These are phyloP conservation scores for Pseudogymnoascus sp. DNA, from an alignment of 2,329 filamentous ascomycete species.

Conservation along the genomic window DNA sequence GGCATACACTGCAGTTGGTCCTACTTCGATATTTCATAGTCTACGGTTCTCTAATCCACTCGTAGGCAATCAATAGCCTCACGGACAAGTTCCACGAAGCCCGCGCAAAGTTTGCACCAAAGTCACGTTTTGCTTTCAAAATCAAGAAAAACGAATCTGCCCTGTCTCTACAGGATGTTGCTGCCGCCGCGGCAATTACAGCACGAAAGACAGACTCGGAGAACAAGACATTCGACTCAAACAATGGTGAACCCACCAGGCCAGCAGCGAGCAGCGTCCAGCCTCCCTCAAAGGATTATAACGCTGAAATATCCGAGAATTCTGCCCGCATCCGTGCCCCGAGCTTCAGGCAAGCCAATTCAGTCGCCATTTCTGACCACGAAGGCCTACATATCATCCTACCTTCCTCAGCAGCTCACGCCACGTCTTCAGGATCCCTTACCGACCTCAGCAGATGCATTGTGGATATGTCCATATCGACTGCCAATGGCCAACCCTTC, in stretches of 20 bases:
- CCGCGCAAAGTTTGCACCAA: conserved; percentile 62
- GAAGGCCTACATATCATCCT: conserved; percentile 68
- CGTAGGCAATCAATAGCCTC: conserved; percentile 69
- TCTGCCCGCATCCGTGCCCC: conserved; percentile 48
- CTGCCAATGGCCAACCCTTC: conserved; percentile 57
- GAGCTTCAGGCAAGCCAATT: conserved; percentile 55
- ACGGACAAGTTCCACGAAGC: conserved; percentile 71
- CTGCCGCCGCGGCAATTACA: conserved; percentile 40
- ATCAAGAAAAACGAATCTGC: conserved; percentile 47
- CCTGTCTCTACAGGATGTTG: conserved; percentile 51
- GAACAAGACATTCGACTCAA: background rate
- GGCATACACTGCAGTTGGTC: conserved; percentile 67
- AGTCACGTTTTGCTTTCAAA: conserved; percentile 80
- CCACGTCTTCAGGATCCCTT: conserved; percentile 67
- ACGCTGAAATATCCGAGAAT: conserved; percentile 45
- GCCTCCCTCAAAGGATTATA: conserved; percentile 47
- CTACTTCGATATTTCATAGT: background rate
- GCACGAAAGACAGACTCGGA: conserved; percentile 19
- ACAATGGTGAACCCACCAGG: conserved; percentile 26
- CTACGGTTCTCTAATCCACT: background rate
- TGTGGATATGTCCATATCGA: conserved; percentile 71
- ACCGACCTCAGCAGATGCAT: conserved; percentile 65
- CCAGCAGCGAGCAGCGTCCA: conserved; percentile 27
- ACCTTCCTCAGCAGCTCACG: conserved; percentile 62
- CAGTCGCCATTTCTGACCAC: conserved; percentile 63